These are phyloP conservation scores for Tremella yokohamensis DNA, from an alignment of 768 basidiomycete genomes.

Conservation along the genomic window DNA sequence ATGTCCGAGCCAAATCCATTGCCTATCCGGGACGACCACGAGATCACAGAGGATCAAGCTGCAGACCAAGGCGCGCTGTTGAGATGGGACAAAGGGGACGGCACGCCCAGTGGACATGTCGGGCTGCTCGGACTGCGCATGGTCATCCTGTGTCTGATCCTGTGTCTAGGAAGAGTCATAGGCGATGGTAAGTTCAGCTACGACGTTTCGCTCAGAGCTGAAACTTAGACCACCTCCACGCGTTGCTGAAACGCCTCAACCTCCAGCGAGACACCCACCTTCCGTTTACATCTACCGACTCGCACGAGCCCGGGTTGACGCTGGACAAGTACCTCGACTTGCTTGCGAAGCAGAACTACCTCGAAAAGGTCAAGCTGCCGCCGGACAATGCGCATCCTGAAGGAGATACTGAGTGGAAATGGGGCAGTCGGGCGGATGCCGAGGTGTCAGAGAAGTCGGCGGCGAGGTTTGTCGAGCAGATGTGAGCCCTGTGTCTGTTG, in stretches of 20 bases:
- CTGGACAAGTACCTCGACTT: conserved; percentile 66
- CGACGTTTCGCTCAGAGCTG: not conserved
- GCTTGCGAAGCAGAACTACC: conserved; percentile 69
- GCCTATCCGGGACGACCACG: conserved; percentile 56
- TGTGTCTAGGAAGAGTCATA: conserved; percentile 73
- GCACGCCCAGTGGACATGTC: conserved; percentile 60
- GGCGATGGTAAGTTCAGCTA: conserved; percentile 64
- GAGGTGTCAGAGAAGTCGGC: conserved; percentile 79
- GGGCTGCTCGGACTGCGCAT: conserved; percentile 68
- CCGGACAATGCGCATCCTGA: conserved; percentile 49
- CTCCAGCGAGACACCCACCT: conserved; percentile 58
- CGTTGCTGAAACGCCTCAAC: conserved; percentile 66
- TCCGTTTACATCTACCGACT: conserved; percentile 57
- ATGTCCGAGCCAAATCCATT: conserved; percentile 55
- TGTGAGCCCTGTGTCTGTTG: conserved; percentile 25
- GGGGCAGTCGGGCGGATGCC: conserved; percentile 71
- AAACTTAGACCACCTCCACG: conserved; percentile 65
- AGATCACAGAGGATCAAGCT: conserved; percentile 56
- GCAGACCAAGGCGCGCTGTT: conserved; percentile 57
- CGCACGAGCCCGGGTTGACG: conserved; percentile 56
- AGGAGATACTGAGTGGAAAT: conserved; percentile 69
- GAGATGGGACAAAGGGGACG: conserved; percentile 45
- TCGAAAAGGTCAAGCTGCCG: conserved; percentile 59
- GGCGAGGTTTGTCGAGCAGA: conserved; percentile 68
- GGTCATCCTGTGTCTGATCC: conserved; percentile 73